phyloP scores from a whole-genome alignment of 768 basidiomycete genomes.

The Kwoniella sp. region DNA sequence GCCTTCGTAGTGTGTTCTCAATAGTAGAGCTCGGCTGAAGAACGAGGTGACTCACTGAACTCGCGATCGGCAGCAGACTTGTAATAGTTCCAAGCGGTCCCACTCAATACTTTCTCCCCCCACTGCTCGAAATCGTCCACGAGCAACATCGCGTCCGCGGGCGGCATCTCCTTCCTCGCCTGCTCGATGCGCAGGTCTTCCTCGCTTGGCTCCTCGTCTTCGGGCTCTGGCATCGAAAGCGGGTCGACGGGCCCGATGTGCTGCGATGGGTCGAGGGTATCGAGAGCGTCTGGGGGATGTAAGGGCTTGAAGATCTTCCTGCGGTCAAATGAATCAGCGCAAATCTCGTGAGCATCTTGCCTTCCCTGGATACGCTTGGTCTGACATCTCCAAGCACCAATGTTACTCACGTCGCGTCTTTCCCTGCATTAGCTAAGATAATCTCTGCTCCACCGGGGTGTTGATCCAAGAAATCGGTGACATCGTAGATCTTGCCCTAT shows the following conservation, averaged over 20 bases:
- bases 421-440: conserved; percentile 54
- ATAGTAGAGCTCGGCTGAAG: too few relatives aligned
- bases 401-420: conserved; percentile 56
- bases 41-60: conserved; percentile 36
- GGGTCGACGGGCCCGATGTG: conserved; percentile 57
- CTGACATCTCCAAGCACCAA: too few relatives aligned
- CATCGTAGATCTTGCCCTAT: conserved; percentile 54
- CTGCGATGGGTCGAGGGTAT: conserved; percentile 45
- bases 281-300: conserved; percentile 56
- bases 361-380: too few relatives aligned
- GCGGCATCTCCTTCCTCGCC: conserved; percentile 50
- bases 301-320: conserved; percentile 56
- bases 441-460: conserved; percentile 56
- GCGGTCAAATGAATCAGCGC: not conserved
- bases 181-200: conserved; percentile 53
- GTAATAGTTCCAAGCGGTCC: conserved; percentile 58
- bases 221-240: conserved; percentile 35
- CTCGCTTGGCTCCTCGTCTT: conserved; percentile 37
- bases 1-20: too few relatives aligned
- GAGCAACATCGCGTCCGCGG: conserved; percentile 54
- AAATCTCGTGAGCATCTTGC: not conserved
- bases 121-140: conserved; percentile 57
- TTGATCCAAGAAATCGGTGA: conserved; percentile 56
- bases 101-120: conserved; percentile 55
- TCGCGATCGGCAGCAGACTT: conserved; percentile 51